A percentile compares a stretch with the other conserved stretches of the same genome.
These are phyloP conservation scores for Kwoniella shivajii DNA, from an alignment of 1,284 basidiomycete species.

Conservation along the genomic window DNA sequence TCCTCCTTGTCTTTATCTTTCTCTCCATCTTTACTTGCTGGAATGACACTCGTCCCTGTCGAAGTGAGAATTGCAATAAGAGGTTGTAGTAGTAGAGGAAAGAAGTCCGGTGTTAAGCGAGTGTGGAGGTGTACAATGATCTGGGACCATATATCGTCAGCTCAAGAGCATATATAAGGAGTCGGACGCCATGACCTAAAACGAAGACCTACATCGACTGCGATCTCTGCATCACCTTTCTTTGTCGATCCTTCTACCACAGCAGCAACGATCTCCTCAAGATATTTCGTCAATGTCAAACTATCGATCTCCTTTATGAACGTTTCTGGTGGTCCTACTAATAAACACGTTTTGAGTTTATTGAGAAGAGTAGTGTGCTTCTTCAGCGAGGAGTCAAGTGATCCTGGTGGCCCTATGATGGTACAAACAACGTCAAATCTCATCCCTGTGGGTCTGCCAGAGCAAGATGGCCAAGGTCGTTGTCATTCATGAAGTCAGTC, in stretches of 20 bases:
- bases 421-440: too few relatives aligned
- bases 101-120: conserved; percentile 78
- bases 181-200: not conserved
- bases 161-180: not conserved
- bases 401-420: conserved; percentile 44
- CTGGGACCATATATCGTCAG: conserved; percentile 54
- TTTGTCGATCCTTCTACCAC: conserved; percentile 79
- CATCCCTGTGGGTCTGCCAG: too few relatives aligned
- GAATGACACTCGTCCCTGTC: conserved; percentile 18
- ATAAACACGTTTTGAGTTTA: conserved; percentile 63
- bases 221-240: conserved; percentile 83
- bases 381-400: conserved; percentile 86
- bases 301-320: conserved; percentile 88
- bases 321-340: conserved; percentile 61
- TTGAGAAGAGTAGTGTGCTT: conserved; percentile 92
- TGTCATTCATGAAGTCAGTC: too few relatives aligned
- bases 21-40: conserved; percentile 47
- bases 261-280: conserved; percentile 90
- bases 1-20: conserved; percentile 92
- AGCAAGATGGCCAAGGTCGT: too few relatives aligned
- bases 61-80: conserved; percentile 68
- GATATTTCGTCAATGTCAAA: conserved; percentile 90
- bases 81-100: conserved; percentile 67
- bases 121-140: conserved; percentile 86
- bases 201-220: conserved; percentile 73